Percentiles rank a stretch among this genome's conserved stretches.
These are phyloP conservation scores for Diplosphaera chodatii DNA, from an alignment of 139 green algal species.

Conservation along the genomic window DNA sequence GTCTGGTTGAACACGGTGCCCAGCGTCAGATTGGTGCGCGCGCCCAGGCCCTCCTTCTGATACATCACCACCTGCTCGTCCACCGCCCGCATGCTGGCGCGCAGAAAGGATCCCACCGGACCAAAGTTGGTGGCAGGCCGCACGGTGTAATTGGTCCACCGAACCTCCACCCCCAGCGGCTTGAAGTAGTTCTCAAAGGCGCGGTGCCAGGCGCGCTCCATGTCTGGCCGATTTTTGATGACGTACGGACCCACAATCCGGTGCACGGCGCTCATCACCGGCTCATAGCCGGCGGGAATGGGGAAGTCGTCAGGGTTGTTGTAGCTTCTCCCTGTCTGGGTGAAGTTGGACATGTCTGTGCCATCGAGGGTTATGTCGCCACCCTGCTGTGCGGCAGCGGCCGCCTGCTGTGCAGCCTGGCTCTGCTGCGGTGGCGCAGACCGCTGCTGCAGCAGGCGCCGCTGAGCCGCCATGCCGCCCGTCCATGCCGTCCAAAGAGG, in stretches of 20 bases:
- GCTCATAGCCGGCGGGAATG: background rate
- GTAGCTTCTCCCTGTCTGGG: background rate
- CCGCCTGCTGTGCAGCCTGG: too few species aligned
- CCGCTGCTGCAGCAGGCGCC: too few species aligned
- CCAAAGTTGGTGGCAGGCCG: background rate
- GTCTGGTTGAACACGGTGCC: background rate
- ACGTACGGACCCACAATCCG: background rate
- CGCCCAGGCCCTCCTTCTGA: background rate
- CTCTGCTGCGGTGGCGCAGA: too few species aligned
- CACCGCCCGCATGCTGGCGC: background rate
- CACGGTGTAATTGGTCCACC: background rate
- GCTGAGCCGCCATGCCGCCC: too few species aligned
- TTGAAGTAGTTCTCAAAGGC: background rate
- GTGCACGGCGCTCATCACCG: background rate
- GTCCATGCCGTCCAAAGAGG: too few species aligned
- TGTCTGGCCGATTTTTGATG: background rate
- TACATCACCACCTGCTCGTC: conserved; percentile 1
- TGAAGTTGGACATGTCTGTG: background rate
- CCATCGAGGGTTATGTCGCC: background rate
- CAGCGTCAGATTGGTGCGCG: background rate
- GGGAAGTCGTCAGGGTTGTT: background rate
- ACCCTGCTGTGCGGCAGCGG: too few species aligned
- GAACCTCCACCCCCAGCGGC: background rate
- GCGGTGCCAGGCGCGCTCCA: background rate
- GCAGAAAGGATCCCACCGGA: background rate